A percentile compares a stretch with the other conserved stretches of the same genome.
Conservation (phyloP, 331 rosid genomes). For the Quercus tomentella region DNA sequence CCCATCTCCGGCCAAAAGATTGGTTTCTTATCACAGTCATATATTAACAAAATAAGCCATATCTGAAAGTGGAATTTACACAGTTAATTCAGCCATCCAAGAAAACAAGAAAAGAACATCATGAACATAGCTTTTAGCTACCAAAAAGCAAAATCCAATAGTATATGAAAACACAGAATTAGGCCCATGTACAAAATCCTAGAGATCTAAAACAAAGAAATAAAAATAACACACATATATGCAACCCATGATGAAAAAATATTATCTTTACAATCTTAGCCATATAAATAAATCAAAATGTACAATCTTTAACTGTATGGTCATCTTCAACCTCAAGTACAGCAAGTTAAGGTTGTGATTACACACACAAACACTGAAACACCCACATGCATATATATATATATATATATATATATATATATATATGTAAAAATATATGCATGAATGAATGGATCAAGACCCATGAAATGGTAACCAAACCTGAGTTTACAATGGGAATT, state of each 20-base stretch:
- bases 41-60: constrained; percentile 19
- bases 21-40: constrained; percentile 15
- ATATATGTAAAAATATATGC: not conserved
- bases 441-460: not conserved
- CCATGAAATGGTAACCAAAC: constrained; percentile 12
- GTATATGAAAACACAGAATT: not conserved
- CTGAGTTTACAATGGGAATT: constrained; percentile 18
- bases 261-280: too few species aligned
- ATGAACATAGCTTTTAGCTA: not conserved
- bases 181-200: not conserved
- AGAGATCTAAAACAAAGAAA: not conserved
- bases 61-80: not conserved
- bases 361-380: not conserved
- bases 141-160: not conserved
- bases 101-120: not conserved
- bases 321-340: not conserved
- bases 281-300: too few species aligned
- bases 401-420: rapidly evolving
- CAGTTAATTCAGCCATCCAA: not conserved
- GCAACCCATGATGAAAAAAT: not conserved
- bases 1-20: constrained; percentile 54
- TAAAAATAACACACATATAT: not conserved
- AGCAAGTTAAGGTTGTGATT: not conserved
- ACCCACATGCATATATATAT: not conserved
- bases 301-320: too few species aligned